A percentile compares a stretch with the other conserved stretches of the same genome.
Conservation (phyloP, 2,329 filamentous ascomycete species). For the Catunica adiposa region DNA sequence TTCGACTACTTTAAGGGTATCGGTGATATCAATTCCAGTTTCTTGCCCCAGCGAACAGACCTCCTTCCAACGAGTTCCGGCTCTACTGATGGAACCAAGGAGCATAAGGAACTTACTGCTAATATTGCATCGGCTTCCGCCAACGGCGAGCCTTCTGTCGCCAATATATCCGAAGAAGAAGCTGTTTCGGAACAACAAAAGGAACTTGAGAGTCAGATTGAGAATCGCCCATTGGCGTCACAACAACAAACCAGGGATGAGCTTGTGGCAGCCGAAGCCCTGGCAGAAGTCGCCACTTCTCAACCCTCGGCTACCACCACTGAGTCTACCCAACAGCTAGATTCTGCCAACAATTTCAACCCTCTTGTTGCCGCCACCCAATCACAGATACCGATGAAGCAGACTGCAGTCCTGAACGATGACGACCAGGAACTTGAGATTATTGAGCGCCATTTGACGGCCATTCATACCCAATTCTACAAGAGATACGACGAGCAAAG, state of each 20-base stretch:
- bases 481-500: constrained; percentile 49
- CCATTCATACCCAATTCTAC: constrained; percentile 67
- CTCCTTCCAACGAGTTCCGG: constrained; percentile 27
- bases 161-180: constrained; percentile 46
- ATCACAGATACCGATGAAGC: constrained; percentile 30
- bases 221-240: constrained; percentile 74
- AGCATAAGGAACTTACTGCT: constrained; percentile 2
- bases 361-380: constrained; percentile 18
- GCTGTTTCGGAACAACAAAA: constrained; percentile 58
- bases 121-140: constrained; percentile 10
- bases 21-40: constrained; percentile 96
- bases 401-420: constrained; percentile 55
- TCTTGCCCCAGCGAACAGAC: constrained; percentile 63
- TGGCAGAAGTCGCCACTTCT: neutral
- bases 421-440: constrained; percentile 69
- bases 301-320: neutral
- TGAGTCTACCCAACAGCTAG: too few species aligned
- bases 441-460: constrained; percentile 58
- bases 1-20: constrained; percentile 98
- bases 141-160: constrained; percentile 20
- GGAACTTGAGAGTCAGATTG: constrained; percentile 72
- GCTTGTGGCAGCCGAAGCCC: constrained; percentile 33
- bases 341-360: constrained; percentile 18
- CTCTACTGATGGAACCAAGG: neutral
- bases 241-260: constrained; percentile 85